phyloP scores from a whole-genome alignment of 2,329 filamentous ascomycete species.

The Penicillium brevicompactum region DNA sequence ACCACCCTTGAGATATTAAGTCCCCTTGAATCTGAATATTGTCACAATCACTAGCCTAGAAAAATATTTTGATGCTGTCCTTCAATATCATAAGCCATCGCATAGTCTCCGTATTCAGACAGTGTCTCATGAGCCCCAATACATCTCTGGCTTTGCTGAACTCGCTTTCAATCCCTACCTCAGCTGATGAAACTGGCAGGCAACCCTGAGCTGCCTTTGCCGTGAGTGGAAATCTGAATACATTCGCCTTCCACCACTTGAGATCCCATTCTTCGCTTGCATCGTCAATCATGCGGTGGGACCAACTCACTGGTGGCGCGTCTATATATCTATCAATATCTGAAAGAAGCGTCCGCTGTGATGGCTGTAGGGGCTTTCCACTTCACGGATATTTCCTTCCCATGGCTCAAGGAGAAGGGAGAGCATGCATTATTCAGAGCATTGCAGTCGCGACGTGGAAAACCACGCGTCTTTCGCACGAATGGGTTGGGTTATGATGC shows the following conservation, averaged over 20 bases:
- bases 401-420: neutral
- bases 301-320: neutral
- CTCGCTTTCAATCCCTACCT: neutral
- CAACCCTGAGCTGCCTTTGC: neutral
- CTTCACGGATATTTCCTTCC: neutral
- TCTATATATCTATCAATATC: neutral
- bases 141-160: too few relatives aligned
- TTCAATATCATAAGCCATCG: too few relatives aligned
- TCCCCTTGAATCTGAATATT: too few relatives aligned
- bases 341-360: neutral
- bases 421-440: neutral
- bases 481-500: slow-evolving; percentile 1
- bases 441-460: slow-evolving; percentile 10
- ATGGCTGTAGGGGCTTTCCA: neutral
- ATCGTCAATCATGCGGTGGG: neutral
- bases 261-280: neutral
- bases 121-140: too few relatives aligned
- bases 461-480: slow-evolving; percentile 8
- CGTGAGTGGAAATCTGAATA: neutral
- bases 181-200: neutral
- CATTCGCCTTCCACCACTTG: neutral
- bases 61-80: too few relatives aligned
- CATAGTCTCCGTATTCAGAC: too few relatives aligned
- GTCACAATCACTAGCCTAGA: too few relatives aligned
- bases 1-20: too few relatives aligned